Evolutionary conservation across 208 protist genomes (phyloP), one percentile per base, ranked within the genome.

Genomic region (Acanthamoeba sp.): DNA sequence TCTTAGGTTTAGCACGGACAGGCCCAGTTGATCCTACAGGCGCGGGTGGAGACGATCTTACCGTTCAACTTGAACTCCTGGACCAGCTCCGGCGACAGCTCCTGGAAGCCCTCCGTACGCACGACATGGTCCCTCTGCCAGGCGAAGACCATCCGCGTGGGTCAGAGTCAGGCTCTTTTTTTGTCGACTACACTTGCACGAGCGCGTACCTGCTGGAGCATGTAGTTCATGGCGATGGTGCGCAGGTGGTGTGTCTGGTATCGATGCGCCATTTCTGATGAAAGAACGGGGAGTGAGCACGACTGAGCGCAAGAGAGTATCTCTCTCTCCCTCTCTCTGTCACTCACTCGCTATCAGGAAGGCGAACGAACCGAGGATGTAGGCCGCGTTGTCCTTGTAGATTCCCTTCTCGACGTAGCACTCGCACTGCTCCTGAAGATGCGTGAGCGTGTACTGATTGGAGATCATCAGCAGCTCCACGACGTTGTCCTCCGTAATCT

Each of bases 401-500:
- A 88, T 88, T 9, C 80, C 80, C 40, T 88, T 62, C 20, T 88
- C 80, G n/a, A 88, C 80, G 50, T 64, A 88, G 45, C 80, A 64
- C 50, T 88, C 80, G 80, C 80, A 88, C 36, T 62, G 80, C 80
- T 88, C 80, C 29, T 88, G 80, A 0, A 88, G 50, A 12, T 88
- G 80, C 27, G 24, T 64, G 18, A 62, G 48, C 48, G 48, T 62
- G 80, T 88, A 88, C 48, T 64, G 80, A n/a, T 88, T 88, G 42
- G 80, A 29, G 27, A 88, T 36, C 80, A 88, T 88, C 10, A 88
- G n/a, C 38, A 88, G 80, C 48, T 88, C 80, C 42, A 88, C 80
- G 45, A 88, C 80, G 40, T 52, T 88, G 22, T 88, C 80, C 50
- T 88, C 69, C 18, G 80, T 88, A 45, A 88, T 88, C n/a, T 88